Conservation (phyloP, 352 stramenopile genomes). For the Chrysophaeum taylorii region DNA sequence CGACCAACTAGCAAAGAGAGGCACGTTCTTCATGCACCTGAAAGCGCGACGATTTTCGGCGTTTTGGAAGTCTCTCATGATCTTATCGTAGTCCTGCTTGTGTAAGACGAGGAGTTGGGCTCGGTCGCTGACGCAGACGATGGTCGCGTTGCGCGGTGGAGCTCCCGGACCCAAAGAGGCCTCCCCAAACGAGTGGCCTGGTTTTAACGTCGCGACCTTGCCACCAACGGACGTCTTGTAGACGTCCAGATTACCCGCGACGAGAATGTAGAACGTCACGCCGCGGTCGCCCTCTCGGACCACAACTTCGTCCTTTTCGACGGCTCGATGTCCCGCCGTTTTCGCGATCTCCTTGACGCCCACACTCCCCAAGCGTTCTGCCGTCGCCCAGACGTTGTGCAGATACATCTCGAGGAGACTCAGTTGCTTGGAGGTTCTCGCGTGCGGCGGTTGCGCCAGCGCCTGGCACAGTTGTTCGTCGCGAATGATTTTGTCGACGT, state of each 20-base stretch:
- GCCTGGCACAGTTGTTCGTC: conserved; percentile 4
- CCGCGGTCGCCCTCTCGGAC: conserved; percentile 17
- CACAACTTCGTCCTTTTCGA: neutral
- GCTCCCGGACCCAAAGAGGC: neutral
- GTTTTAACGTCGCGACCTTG: conserved; percentile 2
- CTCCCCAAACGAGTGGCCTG: conserved; percentile 16
- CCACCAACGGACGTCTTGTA: neutral
- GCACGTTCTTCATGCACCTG: conserved; percentile 13
- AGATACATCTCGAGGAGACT: conserved; percentile 14
- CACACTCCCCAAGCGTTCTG: neutral
- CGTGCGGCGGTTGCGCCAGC: neutral
- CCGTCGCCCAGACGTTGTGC: conserved; percentile 6
- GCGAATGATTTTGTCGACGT: conserved; percentile 14
- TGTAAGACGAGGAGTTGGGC: conserved; percentile 11
- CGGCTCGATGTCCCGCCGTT: neutral
- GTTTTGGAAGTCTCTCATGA: conserved; percentile 14
- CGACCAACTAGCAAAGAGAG: conserved; percentile 11
- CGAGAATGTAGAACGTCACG: conserved; percentile 23
- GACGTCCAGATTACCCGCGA: conserved; percentile 2
- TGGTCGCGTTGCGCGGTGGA: conserved; percentile 7
- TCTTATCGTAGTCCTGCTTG: conserved; percentile 21
- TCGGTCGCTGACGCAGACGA: neutral
- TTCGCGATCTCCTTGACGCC: conserved; percentile 1
- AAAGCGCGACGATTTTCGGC: conserved; percentile 1
- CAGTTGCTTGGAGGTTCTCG: neutral